Evolutionary conservation across 2,329 filamentous ascomycete species (phyloP), one percentile per base, ranked within the genome.

Genomic region (Paraconiothyrium brasiliense): DNA sequence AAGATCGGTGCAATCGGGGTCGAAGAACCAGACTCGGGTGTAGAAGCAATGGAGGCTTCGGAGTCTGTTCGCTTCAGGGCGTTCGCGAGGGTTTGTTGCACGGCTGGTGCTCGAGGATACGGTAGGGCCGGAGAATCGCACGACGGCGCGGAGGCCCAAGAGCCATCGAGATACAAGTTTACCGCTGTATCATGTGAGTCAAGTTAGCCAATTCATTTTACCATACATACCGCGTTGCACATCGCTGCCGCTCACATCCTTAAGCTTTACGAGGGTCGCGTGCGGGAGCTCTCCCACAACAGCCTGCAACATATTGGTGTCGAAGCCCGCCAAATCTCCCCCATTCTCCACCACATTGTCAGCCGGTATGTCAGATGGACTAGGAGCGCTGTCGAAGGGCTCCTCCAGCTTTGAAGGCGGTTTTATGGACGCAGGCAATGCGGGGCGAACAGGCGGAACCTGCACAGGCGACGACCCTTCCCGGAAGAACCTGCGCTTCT

Each of bases 81-180:
- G 58, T 62, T 69, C 13, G 63, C 60, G 32, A 76, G 67, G 9
- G 68, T 68, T 27, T 65, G 70, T 57, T 74, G 74, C 6, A 73
- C 47, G 3, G 67, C 37, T 9, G 61, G 62, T 0, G 63, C 57
- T 16, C 67, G 72, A 20, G 67, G 44, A 10, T 71, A 67, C 32
- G 66, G 68, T 24, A 67, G 52, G 3, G 67, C n/a, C 2, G 67
- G 60, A 8, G 71, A 46, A 10, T 61, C 30, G 3, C 58, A 61
- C 6, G 62, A 37, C 13, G 68, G 60, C 5, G 70, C 66, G 13
- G 76, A 78, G 63, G 83, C 84, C 87, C 86, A 89, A 6, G 87
- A 88, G 24, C 87, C 87, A 69, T 90, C 87, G 41, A 89, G 82
- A 69, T 87, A 90, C 61, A 89, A 81, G 71, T 90, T 89, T 67